Base-by-base conservation (phyloP, 2,329 filamentous ascomycete genomes). In the Ambrosiella beaveri region DNA sequence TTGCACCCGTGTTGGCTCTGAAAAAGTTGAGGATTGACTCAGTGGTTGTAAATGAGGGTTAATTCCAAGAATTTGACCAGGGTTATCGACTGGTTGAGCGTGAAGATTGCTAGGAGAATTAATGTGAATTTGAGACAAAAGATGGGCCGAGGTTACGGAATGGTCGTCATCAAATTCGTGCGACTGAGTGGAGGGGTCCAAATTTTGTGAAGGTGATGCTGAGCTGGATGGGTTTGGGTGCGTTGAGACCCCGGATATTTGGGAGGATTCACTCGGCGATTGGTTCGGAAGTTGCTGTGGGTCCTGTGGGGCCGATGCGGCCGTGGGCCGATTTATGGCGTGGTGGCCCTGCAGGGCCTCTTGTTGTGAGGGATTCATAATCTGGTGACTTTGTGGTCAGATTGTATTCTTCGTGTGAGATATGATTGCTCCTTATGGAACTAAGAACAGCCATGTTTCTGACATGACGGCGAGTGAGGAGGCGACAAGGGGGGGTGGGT, bases 361-460 rank as follows among this genome's bases (percentile, higher is more conserved):
- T 55, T 49, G 57, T 47, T 55, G 57, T 19, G 57, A 55, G 39
- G 57, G 35, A 52, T 55, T 35, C 57, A 59, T 59, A 13, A 59
- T 59, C 57, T 59, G 57, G 52, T 59, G 57, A 59, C 50, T 59
- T 55, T 38, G 44, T 59, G 57, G 57, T 59, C 57, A 59, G 57
- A 59, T 40, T 27, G 2, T 27, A 27, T 27, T 27, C 27, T 27
- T 27, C 27, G 27, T 27, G 27, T 27, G 27, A 27, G 19, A 27
- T 27, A 27, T 27, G 5, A 27, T 27, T 4, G 27, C 27, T 27
- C 27, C 27, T 27, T 27, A 27, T 27, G 27, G 27, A 27, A 27
- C 27, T 27, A 27, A 27, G 3, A 27, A 27, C 27, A 4, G 27
- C 27, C 27, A 27, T 27, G 5, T 27, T 27, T 27, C 27, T 27